Evolutionary conservation across 140 eudicot genomes (phyloP).

Genomic region (Oenanthe javanica): DNA sequence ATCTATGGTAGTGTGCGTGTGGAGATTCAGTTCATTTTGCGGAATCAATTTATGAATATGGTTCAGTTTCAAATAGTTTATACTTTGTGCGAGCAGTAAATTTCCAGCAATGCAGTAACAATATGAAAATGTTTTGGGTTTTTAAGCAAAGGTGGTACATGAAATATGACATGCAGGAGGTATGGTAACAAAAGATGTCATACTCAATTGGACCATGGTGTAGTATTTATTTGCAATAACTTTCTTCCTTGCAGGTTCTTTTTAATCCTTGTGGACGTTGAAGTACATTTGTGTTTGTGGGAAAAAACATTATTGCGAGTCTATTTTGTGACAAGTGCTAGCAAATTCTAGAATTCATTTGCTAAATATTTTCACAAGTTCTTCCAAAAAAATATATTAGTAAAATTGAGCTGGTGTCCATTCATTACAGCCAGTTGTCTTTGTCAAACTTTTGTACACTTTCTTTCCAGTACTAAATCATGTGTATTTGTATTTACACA

Average conservation of each 20-base stretch:
- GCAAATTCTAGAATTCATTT: neutral
- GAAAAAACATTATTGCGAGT: no score
- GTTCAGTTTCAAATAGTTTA: neutral
- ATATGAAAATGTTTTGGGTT: neutral
- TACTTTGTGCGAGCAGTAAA: neutral
- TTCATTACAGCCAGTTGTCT: slow-evolving; percentile 2
- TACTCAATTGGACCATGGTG: neutral
- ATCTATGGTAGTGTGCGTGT: no score
- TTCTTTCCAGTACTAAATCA: neutral
- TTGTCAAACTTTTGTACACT: neutral
- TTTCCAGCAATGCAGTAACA: neutral
- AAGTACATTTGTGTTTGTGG: neutral
- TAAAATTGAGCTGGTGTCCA: slow-evolving; percentile 8
- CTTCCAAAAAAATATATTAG: neutral
- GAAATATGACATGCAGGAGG: slow-evolving; percentile 1
- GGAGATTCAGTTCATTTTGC: no score
- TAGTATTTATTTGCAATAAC: slow-evolving; percentile 3
- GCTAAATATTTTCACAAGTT: neutral
- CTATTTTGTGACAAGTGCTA: neutral
- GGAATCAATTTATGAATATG: no score
- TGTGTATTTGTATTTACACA: slow-evolving; percentile 2
- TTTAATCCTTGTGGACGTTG: neutral
- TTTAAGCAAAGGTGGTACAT: neutral
- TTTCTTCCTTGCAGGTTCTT: slow-evolving; percentile 6
- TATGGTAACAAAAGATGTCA: neutral